These are phyloP conservation scores for Trypanosoma grayi DNA, from an alignment of 208 protist species.

Conservation along the genomic window DNA sequence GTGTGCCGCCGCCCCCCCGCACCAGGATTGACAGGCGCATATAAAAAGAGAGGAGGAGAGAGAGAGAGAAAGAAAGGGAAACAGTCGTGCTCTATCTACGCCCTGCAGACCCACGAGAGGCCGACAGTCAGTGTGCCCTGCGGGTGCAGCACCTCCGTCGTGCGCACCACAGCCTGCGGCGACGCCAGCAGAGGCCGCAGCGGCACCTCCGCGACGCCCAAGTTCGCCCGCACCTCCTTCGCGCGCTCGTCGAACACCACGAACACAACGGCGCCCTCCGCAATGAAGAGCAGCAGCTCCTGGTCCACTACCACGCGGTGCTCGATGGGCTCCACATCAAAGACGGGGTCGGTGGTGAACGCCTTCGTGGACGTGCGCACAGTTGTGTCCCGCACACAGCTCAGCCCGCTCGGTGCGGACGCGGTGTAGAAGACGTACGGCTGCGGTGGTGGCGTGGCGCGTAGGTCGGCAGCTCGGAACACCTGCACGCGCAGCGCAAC, in stretches of 20 bases:
- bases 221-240: slow-evolving; percentile 57
- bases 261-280: slow-evolving; percentile 65
- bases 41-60: slow-evolving; percentile 26
- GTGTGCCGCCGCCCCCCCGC: too few species aligned
- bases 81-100: slow-evolving; percentile 7
- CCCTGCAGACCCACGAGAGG: slow-evolving; percentile 64
- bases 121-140: slow-evolving; percentile 68
- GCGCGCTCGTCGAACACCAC: slow-evolving; percentile 78
- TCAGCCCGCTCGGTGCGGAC: slow-evolving; percentile 32
- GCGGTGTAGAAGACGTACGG: slow-evolving; percentile 89
- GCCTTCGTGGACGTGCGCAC: slow-evolving; percentile 41
- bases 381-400: slow-evolving; percentile 71
- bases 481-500: slow-evolving; percentile 70
- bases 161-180: slow-evolving; percentile 49
- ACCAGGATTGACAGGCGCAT: background rate
- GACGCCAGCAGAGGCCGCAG: slow-evolving; percentile 63
- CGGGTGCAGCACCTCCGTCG: slow-evolving; percentile 60
- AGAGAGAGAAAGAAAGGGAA: slow-evolving; percentile 11
- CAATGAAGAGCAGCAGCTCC: slow-evolving; percentile 59
- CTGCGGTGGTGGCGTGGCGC: slow-evolving; percentile 32
- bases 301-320: slow-evolving; percentile 73
- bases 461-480: slow-evolving; percentile 49
- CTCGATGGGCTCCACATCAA: slow-evolving; percentile 69
- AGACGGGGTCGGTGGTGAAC: slow-evolving; percentile 52
- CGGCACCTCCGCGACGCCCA: slow-evolving; percentile 68